These are phyloP conservation scores for Cutaneotrichosporon sp. DNA, from an alignment of 1,284 basidiomycete species.

Conservation along the genomic window DNA sequence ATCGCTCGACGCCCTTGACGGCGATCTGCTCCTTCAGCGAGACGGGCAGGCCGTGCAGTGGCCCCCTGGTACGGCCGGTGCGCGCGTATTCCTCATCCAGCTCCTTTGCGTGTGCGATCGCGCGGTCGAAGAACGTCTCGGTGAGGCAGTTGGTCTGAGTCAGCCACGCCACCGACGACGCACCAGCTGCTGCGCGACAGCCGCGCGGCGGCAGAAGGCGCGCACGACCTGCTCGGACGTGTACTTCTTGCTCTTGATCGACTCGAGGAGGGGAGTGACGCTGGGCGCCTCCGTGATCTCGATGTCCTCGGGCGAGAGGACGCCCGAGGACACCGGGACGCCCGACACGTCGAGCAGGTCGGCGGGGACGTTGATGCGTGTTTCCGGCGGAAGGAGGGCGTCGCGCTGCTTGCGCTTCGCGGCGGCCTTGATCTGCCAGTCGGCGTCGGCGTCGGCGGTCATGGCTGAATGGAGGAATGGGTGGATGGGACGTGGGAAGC, in stretches of 20 bases:
- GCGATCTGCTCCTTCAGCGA: constrained; percentile 46
- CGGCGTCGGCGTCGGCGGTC: too few species aligned
- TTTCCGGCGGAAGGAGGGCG: constrained; percentile 62
- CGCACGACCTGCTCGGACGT: constrained; percentile 27
- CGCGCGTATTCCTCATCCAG: constrained; percentile 50
- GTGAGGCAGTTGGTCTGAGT: constrained; percentile 50
- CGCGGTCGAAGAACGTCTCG: constrained; percentile 53
- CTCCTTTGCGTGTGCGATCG: constrained; percentile 43
- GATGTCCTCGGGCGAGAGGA: constrained; percentile 64
- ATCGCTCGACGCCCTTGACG: neutral
- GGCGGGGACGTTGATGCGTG: constrained; percentile 53
- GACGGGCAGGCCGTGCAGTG: constrained; percentile 57
- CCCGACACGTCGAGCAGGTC: constrained; percentile 57
- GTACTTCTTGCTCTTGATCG: constrained; percentile 25
- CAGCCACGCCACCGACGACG: neutral
- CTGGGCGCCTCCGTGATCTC: constrained; percentile 62
- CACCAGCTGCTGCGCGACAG: constrained; percentile 72
- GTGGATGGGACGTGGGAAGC: too few species aligned
- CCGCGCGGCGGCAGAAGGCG: constrained; percentile 73
- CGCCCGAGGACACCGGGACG: constrained; percentile 62
- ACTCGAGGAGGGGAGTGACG: constrained; percentile 30
- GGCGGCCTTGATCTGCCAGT: constrained; percentile 59
- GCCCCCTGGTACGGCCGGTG: constrained; percentile 50
- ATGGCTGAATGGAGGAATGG: too few species aligned
- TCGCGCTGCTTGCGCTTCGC: constrained; percentile 59